These are phyloP conservation scores for Przewalskia tangutica DNA, from an alignment of 257 asterid genomes.

Conservation along the genomic window DNA sequence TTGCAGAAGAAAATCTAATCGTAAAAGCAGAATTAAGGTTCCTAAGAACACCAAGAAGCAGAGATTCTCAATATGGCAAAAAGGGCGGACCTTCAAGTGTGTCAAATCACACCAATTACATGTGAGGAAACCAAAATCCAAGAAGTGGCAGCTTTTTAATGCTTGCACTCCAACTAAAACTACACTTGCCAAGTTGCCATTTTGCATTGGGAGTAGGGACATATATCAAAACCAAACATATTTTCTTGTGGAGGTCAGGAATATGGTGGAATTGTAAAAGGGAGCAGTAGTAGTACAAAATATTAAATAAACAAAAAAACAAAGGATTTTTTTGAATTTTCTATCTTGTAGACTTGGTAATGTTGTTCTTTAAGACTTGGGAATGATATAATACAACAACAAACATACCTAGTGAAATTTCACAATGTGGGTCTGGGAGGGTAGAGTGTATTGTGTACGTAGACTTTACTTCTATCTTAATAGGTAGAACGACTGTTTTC, in stretches of 20 bases:
- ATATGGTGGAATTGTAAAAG: background rate
- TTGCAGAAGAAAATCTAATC: background rate
- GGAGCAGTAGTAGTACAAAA: background rate
- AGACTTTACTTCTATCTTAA: too few relatives aligned
- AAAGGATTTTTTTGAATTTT: background rate
- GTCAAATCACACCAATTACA: slow-evolving; percentile 7
- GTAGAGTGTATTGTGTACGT: too few relatives aligned
- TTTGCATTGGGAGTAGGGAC: background rate
- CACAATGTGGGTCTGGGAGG: too few relatives aligned
- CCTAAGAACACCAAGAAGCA: background rate
- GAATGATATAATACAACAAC: too few relatives aligned
- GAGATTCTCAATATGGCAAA: slow-evolving; percentile 1
- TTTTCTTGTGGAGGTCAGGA: background rate
- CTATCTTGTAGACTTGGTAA: background rate
- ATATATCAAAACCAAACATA: background rate
- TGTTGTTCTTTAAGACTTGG: background rate
- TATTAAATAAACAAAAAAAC: background rate
- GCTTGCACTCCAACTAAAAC: slow-evolving; percentile 16
- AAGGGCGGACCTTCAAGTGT: slow-evolving; percentile 9
- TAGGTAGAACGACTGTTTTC: too few relatives aligned
- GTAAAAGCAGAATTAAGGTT: background rate
- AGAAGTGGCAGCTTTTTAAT: slow-evolving; percentile 9
- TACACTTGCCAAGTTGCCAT: background rate
- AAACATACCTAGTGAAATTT: too few relatives aligned
- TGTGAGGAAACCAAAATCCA: slow-evolving; percentile 6